Conservation (phyloP, 2,329 filamentous ascomycete genomes). For the Venturia effusa region DNA sequence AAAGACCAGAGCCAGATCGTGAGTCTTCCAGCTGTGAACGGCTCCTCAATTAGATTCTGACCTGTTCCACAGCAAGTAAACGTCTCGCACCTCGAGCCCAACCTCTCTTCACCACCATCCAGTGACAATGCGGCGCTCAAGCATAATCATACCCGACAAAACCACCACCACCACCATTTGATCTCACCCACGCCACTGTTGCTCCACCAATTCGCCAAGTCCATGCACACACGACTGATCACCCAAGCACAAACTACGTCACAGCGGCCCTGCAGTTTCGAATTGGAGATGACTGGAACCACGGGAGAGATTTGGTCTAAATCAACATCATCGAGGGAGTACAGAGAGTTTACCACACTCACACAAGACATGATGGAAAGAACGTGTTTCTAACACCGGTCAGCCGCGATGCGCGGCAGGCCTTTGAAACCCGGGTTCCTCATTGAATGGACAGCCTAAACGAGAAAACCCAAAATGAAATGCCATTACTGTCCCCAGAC, state of each 20-base stretch:
- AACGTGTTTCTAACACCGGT: conserved; percentile 4
- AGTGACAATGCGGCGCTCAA: neutral
- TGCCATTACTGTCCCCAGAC: neutral
- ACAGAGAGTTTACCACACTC: neutral
- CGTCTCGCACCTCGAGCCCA: conserved; percentile 28
- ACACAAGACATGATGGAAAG: neutral
- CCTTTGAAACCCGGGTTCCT: neutral
- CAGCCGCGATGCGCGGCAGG: neutral
- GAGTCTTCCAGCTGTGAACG: conserved; percentile 34
- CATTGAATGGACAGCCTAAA: conserved; percentile 1
- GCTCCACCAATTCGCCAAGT: conserved; percentile 4
- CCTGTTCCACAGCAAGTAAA: conserved; percentile 33
- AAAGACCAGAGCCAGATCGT: conserved; percentile 99
- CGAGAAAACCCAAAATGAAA: neutral
- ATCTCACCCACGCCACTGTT: neutral
- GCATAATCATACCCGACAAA: neutral
- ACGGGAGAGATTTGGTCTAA: neutral
- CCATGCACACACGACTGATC: conserved; percentile 1
- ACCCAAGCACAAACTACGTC: conserved; percentile 2
- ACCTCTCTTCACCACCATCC: conserved; percentile 2
- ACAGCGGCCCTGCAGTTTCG: conserved; percentile 1
- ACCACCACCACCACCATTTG: neutral
- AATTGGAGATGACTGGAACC: neutral
- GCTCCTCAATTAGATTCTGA: conserved; percentile 9
- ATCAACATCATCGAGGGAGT: conserved; percentile 1